Percentiles rank a stretch among this genome's conserved stretches.
Evolutionary conservation across 1,284 basidiomycete genomes (phyloP).

Genomic region (Fomitopsis schrenkii): DNA sequence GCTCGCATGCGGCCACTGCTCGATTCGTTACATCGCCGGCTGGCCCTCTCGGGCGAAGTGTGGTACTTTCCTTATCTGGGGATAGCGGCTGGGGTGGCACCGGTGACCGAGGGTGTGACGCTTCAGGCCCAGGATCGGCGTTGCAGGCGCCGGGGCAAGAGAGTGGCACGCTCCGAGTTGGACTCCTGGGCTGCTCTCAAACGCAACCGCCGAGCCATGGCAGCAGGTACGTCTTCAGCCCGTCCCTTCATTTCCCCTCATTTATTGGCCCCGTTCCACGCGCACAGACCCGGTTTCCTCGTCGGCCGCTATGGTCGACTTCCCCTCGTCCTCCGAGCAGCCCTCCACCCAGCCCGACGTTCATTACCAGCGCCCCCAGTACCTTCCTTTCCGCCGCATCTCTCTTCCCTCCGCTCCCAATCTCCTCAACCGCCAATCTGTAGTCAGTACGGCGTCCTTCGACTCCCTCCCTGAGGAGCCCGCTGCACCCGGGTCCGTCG

Average conservation of each 20-base stretch:
- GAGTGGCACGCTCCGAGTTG: not conserved
- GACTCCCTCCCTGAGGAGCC: constrained; percentile 59
- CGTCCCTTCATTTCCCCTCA: not conserved
- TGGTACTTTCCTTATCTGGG: constrained; percentile 7
- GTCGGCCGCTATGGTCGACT: constrained; percentile 26
- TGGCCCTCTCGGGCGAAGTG: too few relatives aligned
- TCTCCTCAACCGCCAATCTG: constrained; percentile 53
- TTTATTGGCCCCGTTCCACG: not conserved
- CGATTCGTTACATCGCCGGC: too few relatives aligned
- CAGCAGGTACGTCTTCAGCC: not conserved
- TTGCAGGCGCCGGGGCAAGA: too few relatives aligned
- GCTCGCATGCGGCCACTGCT: too few relatives aligned
- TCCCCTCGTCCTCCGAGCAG: constrained; percentile 25
- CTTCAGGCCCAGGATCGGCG: not conserved
- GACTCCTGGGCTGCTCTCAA: not conserved
- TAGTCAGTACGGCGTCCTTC: constrained; percentile 64
- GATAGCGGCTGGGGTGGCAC: constrained; percentile 5
- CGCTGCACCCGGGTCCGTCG: constrained; percentile 9
- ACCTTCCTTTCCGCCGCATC: constrained; percentile 71
- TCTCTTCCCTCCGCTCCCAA: constrained; percentile 64
- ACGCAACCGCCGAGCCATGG: constrained; percentile 2
- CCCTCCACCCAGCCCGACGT: constrained; percentile 16
- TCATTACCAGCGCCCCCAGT: constrained; percentile 31
- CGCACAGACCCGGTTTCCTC: constrained; percentile 11
- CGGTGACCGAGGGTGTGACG: not conserved